phyloP scores from a whole-genome alignment of 2,329 filamentous ascomycete genomes.

The Trichoderma pleuroti region DNA sequence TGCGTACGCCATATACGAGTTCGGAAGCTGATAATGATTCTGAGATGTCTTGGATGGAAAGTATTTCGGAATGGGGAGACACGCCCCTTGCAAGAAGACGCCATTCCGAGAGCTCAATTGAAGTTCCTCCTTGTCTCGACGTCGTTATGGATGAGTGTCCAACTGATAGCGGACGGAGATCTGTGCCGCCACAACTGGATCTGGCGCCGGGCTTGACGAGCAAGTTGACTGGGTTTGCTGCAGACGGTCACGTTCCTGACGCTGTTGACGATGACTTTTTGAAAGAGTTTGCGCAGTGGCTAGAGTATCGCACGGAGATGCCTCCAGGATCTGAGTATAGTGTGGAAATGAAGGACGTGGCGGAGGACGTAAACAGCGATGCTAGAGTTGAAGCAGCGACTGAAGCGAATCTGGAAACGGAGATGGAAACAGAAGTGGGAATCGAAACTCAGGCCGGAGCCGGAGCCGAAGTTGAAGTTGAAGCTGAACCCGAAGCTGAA shows the following conservation, averaged over 20 bases:
- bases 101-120: neutral
- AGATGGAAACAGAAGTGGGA: neutral
- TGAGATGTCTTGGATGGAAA: neutral
- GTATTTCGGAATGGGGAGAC: neutral
- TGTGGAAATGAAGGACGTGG: neutral
- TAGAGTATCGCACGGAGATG: neutral
- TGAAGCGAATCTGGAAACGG: neutral
- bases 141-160: neutral
- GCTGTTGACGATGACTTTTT: too few species aligned
- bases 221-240: neutral
- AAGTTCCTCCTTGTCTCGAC: neutral
- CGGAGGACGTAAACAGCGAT: neutral
- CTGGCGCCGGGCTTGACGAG: neutral
- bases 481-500: neutral
- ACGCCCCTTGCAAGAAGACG: neutral
- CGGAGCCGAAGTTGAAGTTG: neutral
- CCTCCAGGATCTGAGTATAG: neutral
- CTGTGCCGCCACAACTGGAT: conserved; percentile 1
- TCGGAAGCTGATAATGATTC: neutral
- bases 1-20: neutral
- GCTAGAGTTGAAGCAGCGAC: neutral
- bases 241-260: too few species aligned
- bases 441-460: neutral
- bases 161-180: neutral
- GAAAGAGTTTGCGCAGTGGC: neutral